Conservation (phyloP, 129 eudicot species). For the Lonicera japonica region DNA sequence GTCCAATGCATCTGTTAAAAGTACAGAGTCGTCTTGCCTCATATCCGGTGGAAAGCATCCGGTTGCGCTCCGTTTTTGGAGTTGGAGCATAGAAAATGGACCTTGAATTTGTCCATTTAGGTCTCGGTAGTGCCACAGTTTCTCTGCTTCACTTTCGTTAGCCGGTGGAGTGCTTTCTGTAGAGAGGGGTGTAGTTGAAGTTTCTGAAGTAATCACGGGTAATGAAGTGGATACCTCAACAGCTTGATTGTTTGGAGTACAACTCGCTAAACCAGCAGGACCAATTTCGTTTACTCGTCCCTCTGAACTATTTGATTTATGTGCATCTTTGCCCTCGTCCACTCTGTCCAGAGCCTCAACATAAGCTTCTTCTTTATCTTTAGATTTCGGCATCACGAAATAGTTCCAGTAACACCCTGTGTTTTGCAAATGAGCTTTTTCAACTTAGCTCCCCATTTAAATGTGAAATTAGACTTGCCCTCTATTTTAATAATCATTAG, state of each 20-base stretch:
- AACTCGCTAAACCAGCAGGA: no score
- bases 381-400: no score
- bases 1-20: slow-evolving; percentile 57
- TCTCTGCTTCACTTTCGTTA: slow-evolving; percentile 41
- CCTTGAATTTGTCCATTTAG: slow-evolving; percentile 87
- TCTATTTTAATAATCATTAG: no score
- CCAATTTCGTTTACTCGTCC: slow-evolving; percentile 20
- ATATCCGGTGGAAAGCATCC: slow-evolving; percentile 79
- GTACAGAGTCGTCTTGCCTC: slow-evolving; percentile 67
- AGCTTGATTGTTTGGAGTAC: slow-evolving; percentile 18
- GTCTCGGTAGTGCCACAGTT: slow-evolving; percentile 90
- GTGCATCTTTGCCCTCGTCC: slow-evolving; percentile 27
- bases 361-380: slow-evolving; percentile 36
- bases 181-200: slow-evolving; percentile 34
- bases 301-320: slow-evolving; percentile 23
- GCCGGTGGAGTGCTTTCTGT: slow-evolving; percentile 25
- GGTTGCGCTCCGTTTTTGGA: slow-evolving; percentile 69
- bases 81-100: slow-evolving; percentile 79
- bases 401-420: no score
- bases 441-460: no score
- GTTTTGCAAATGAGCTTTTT: no score
- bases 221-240: slow-evolving; percentile 18
- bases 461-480: no score
- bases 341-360: slow-evolving; percentile 20
- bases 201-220: slow-evolving; percentile 32